These are phyloP conservation scores for Clavaria fumosa DNA, from an alignment of 768 basidiomycete genomes.

Conservation along the genomic window DNA sequence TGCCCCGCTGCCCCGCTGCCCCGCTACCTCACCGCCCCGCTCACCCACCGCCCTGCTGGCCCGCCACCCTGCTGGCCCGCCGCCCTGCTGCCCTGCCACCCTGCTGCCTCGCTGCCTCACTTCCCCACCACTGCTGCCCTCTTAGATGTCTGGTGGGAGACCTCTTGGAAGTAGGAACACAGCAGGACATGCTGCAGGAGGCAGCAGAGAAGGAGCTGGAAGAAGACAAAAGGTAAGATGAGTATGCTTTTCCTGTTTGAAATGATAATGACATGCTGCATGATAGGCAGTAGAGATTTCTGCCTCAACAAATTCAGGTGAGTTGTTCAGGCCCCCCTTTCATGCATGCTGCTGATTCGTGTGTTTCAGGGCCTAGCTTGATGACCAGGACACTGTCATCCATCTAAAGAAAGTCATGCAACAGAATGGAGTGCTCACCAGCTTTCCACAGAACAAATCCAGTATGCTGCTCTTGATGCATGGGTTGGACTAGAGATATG, in stretches of 20 bases:
- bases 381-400: no score
- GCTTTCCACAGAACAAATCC: constrained; percentile 1
- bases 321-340: background rate
- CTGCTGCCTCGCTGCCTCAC: no score
- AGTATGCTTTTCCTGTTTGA: background rate
- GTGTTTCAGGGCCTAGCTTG: no score
- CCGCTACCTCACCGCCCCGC: no score
- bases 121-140: no score
- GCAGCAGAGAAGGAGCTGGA: constrained; percentile 7
- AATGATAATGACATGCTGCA: background rate
- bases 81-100: no score
- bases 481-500: constrained; percentile 2
- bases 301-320: background rate
- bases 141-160: no score
- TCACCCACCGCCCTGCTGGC: no score
- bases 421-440: background rate
- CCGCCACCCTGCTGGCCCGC: no score
- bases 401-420: background rate
- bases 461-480: background rate
- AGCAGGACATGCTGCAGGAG: constrained; percentile 9
- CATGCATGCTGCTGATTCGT: background rate
- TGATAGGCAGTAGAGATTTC: background rate
- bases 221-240: constrained; percentile 1
- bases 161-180: constrained; percentile 7
- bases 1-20: no score